Base-by-base conservation (phyloP, 345 rosid genomes). In the Geranium rotundifolium region DNA sequence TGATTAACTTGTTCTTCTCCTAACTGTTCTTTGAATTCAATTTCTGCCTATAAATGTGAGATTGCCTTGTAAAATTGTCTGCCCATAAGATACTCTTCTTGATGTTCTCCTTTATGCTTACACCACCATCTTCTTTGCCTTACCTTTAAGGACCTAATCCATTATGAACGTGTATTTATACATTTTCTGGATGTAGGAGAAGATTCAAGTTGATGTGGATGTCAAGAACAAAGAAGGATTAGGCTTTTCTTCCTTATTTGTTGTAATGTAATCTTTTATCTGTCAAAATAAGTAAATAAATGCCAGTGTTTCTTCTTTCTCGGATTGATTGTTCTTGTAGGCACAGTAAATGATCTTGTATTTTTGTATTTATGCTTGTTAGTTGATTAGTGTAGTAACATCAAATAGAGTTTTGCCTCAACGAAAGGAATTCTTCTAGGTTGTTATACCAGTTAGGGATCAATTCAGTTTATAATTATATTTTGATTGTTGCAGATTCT, bases 401-500 rank as follows among this genome's bases (percentile, higher is more conserved):
- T 46, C 6, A 46, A 7, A 9, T 46, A 14, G 16, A 46, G 16
- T 46, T 2, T 46, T 12, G 52, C 52, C 16, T 63, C 54, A 57
- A 55, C 57, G 4, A 6, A 55, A 55, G 57, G 10, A 46, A 46
- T 14, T 46, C 15, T 46, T 46, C 52, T 14, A 46, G 52, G 52
- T 9, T 46, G 14, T 46, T 46, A 3, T 14, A 46, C 15, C 52
- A 9, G 52, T 46, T 14, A 46, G 15, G 15, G 52, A 46, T 46
- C 15, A 46, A 0, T 46, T 7, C 52, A 46, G 52, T 46, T 37
- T 37, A 10, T 37, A 12, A 46, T 46, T 46, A 17, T 19, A n/a
- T 63, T 65, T 59, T 19, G 60, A 60, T 39, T 60, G 1, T 65
- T 77, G 89, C 88, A 90, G 99, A 80, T 93, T 69, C 99, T 93